Evolutionary conservation across 2,329 filamentous ascomycete species (phyloP), one percentile per base, ranked within the genome.

Genomic region (Neophaeococcomyces mojaviensis): DNA sequence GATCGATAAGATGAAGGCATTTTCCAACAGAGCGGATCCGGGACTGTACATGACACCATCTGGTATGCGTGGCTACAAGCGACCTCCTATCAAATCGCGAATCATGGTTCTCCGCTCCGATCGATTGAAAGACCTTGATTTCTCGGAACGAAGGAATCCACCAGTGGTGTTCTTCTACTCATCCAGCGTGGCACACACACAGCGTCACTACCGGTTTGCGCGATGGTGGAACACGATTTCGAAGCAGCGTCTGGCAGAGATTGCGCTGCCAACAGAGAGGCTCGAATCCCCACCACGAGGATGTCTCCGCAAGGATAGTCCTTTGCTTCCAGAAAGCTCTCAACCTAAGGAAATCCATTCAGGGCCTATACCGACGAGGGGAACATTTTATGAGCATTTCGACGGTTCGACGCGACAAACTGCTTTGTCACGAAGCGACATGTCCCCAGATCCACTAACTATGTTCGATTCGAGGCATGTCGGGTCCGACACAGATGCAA

Each of bases 31-130:
- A 8, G 22, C 26, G 10, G 50, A 47, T 3, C 58, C 64, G 10
- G 68, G 69, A 8, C 58, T 69, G 9, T 70, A 68, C 47, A 47
- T 70, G 19, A 69, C 68, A 9, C 58, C 64, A 6, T 33, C 18
- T 36, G 54, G 55, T 10, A 32, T 51, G 16, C 52, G 47, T 18
- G 38, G 39, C 36, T 18, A 26, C 9, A 30, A 39, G 35, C 36
- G 39, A 33, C 30, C 26, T n/a, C 28, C 16, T 10, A 28, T 28
- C 24, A 28, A 28, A 26, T 52, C 53, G 7, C 51, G 46, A 26
- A 46, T 55, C 16, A 28, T 55, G 45, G 50, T 55, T 12, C 26
- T 57, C 15, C 48, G 45, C 40, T 50, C 49, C 16, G 44, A 33
- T 20, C 46, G 49, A 9, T 30, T 55, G n/a, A 30, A 33, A n/a